Conservation (phyloP, 106 monocot species). For the Allium cepa region DNA sequence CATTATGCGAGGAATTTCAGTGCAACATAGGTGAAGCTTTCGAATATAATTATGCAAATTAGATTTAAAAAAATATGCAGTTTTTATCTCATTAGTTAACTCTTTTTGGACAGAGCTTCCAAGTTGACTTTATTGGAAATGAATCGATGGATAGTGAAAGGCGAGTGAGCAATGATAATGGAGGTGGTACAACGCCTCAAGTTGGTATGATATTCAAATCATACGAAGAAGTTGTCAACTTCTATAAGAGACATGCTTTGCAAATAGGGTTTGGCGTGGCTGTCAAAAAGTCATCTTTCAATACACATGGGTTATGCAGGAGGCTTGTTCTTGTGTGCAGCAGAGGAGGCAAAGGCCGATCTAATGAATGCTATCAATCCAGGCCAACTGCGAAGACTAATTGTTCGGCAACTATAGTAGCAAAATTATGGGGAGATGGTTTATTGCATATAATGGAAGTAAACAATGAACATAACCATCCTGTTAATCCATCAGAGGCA, state of each 20-base stretch:
- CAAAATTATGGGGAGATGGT: constrained; percentile 44
- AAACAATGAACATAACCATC: constrained; percentile 47
- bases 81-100: neutral
- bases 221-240: constrained; percentile 44
- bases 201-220: constrained; percentile 53
- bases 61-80: neutral
- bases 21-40: neutral
- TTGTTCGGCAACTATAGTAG: constrained; percentile 31
- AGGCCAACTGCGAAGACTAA: constrained; percentile 50
- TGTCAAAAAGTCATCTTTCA: constrained; percentile 49
- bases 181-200: constrained; percentile 30
- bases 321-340: constrained; percentile 40
- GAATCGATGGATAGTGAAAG: neutral
- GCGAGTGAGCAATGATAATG: constrained; percentile 3
- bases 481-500: constrained; percentile 25
- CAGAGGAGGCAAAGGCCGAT: constrained; percentile 37
- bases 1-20: neutral
- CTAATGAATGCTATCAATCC: constrained; percentile 41
- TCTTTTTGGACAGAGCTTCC: constrained; percentile 17
- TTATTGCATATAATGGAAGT: constrained; percentile 41
- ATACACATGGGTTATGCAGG: constrained; percentile 28
- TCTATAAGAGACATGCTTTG: constrained; percentile 47
- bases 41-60: neutral
- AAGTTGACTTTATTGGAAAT: constrained; percentile 2
- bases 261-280: constrained; percentile 42